Base-by-base conservation (phyloP, 2,329 filamentous ascomycete species). In the Pseudocercospora ulei region DNA sequence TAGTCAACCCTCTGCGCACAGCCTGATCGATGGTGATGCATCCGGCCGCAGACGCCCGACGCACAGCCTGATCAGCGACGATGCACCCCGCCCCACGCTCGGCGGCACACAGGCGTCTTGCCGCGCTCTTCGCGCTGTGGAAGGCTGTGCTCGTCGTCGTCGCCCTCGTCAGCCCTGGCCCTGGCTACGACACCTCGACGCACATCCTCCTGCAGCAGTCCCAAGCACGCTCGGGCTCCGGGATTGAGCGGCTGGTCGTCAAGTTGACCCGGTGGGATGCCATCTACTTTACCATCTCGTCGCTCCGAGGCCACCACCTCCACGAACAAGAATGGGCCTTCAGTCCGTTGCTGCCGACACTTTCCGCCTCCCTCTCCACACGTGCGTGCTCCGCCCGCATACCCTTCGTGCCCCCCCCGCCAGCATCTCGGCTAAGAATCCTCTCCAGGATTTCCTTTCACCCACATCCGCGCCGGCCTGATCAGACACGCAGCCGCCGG, bases 301-400 rank as follows among this genome's bases (percentile, higher is more conserved):
- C 81, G 3, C 68, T 68, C 26, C 67, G 72, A 7, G 81, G 80
- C 20, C 78, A 84, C 51, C 39, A 78, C 7, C 13, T 33, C 23
- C 81, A 76, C 57, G 84, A 92, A 63, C 84, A 90, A 62, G 81
- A 88, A 61, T 90, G 82, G 82, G 84, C 83, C 0, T 90, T 87
- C 63, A 79, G 78, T 23, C 72, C 69, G 62, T 65, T 66, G 6
- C 71, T 72, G 43, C 65, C 71, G 7, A 61, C 56, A 41, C 36
- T 71, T 5, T 55, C 73, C 7, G 54, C 60, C 49, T 55, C 40
- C 64, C 62, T 43, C 48, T 56, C 56, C 36, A 58, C 57, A 55
- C 57, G 66, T 68, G 61, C 55, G 63, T 62, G 45, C 40, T 41
- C 62, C 38, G 16, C 24, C 9, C 7, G 7, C 9, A 11, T 14